These are phyloP conservation scores for Amorphotheca resinae DNA, from an alignment of 495 filamentous ascomycete species.

Conservation along the genomic window DNA sequence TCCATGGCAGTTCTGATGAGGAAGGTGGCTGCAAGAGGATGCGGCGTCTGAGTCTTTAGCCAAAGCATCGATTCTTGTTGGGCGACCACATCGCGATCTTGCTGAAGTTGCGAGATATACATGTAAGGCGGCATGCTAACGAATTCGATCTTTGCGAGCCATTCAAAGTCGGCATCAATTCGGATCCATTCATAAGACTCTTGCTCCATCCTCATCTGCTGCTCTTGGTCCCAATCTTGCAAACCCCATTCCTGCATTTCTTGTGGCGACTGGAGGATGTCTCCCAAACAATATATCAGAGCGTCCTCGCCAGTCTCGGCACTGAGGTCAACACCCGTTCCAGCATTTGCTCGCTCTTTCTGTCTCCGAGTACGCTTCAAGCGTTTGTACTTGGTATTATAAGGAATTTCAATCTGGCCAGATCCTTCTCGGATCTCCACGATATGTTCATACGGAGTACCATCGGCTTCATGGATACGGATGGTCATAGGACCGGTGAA, in stretches of 20 bases:
- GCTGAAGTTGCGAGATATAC: constrained; percentile 93
- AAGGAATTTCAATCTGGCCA: constrained; percentile 83
- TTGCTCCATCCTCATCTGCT: constrained; percentile 80
- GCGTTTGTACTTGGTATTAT: constrained; percentile 98
- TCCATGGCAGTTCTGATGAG: constrained; percentile 84
- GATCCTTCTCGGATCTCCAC: constrained; percentile 81
- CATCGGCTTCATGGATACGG: constrained; percentile 95
- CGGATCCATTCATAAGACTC: constrained; percentile 98
- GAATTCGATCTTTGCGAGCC: constrained; percentile 66
- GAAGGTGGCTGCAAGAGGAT: constrained; percentile 72
- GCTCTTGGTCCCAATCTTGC: constrained; percentile 73
- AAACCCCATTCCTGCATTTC: constrained; percentile 77
- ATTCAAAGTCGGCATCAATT: constrained; percentile 96
- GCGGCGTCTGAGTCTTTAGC: constrained; percentile 29
- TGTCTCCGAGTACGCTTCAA: constrained; percentile 85
- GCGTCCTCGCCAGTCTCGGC: constrained; percentile 70
- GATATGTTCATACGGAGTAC: constrained; percentile 96
- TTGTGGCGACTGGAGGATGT: constrained; percentile 71
- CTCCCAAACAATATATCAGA: constrained; percentile 82
- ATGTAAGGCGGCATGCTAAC: constrained; percentile 85
- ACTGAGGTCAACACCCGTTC: constrained; percentile 43
- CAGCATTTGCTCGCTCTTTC: constrained; percentile 60
- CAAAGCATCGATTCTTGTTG: constrained; percentile 63
- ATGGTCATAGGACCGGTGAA: constrained; percentile 97
- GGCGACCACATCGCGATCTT: constrained; percentile 91